Percentiles rank a stretch among this genome's conserved stretches.
These are phyloP conservation scores for Paraconiothyrium sp. DNA, from an alignment of 2,329 filamentous ascomycete species.

Conservation along the genomic window DNA sequence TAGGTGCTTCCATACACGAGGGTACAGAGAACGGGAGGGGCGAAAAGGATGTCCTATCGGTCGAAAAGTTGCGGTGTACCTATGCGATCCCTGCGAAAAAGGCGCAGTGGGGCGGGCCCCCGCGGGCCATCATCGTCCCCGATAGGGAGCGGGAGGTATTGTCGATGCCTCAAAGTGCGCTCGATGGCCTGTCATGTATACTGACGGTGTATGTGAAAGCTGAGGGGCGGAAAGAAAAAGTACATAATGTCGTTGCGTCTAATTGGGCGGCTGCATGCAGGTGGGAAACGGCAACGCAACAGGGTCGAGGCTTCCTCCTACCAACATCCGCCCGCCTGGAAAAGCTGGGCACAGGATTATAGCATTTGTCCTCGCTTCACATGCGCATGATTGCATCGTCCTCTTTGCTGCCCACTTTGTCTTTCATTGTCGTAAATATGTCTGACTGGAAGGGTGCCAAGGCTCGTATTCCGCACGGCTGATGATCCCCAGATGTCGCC, in stretches of 20 bases:
- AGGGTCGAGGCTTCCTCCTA: neutral
- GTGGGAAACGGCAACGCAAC: constrained; percentile 8
- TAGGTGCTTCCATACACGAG: neutral
- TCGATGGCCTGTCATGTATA: neutral
- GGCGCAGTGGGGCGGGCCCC: neutral
- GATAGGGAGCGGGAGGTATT: neutral
- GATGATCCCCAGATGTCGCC: constrained; percentile 12
- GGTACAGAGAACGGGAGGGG: neutral
- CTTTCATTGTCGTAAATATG: neutral
- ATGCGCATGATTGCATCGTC: neutral
- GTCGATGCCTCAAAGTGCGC: neutral
- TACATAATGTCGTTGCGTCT: neutral
- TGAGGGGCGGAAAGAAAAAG: neutral
- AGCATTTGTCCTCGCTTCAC: neutral
- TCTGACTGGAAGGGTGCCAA: constrained; percentile 6
- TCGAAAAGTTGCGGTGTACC: neutral
- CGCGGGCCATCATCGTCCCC: neutral
- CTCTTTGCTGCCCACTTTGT: neutral
- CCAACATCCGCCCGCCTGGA: neutral
- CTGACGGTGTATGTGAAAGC: neutral
- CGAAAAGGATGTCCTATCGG: neutral
- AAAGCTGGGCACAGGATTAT: neutral
- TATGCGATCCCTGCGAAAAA: neutral
- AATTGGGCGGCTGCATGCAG: neutral
- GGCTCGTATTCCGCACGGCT: constrained; percentile 16